These are phyloP conservation scores for Aspergillus bertholletiae DNA, from an alignment of 495 filamentous ascomycete species.

Conservation along the genomic window DNA sequence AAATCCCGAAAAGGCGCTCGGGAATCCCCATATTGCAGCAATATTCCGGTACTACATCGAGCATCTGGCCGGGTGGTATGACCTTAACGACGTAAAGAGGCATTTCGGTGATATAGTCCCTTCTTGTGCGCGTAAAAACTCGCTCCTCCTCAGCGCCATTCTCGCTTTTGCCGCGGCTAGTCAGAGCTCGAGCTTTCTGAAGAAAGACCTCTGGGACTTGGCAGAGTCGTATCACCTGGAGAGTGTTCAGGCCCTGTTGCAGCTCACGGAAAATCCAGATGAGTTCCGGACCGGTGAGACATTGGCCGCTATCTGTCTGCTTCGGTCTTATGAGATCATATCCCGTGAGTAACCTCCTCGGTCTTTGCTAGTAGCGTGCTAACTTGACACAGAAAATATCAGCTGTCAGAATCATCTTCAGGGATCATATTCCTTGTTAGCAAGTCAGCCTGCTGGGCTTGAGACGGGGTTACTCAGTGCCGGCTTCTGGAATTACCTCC, in stretches of 20 bases:
- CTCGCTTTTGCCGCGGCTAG: conserved; percentile 31
- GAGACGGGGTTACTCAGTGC: conserved; percentile 21
- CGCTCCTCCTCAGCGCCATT: conserved; percentile 32
- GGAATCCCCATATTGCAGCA: conserved; percentile 16
- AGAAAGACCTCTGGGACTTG: conserved; percentile 3
- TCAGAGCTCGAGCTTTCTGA: conserved; percentile 7
- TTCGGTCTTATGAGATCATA: conserved; percentile 39
- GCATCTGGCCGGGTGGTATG: conserved; percentile 33
- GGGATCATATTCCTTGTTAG: conserved; percentile 25
- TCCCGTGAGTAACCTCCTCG: conserved; percentile 8
- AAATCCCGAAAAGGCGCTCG: conserved; percentile 16
- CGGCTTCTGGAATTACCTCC: conserved; percentile 38
- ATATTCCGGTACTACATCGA: conserved; percentile 30
- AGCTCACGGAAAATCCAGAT: conserved; percentile 11
- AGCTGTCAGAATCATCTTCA: conserved; percentile 23
- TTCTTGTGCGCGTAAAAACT: conserved; percentile 19
- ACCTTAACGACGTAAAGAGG: conserved; percentile 27
- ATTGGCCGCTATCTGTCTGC: conserved; percentile 32
- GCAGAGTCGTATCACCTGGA: conserved; percentile 24
- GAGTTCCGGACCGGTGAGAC: conserved; percentile 22
- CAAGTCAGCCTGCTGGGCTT: conserved; percentile 11
- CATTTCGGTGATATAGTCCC: conserved; percentile 29
- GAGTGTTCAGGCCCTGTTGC: conserved; percentile 14
- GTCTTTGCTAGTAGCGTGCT: neutral
- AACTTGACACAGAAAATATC: conserved; percentile 11